These are phyloP conservation scores for Myxozyma monticola DNA, from an alignment of 805 yeast species.

Conservation along the genomic window DNA sequence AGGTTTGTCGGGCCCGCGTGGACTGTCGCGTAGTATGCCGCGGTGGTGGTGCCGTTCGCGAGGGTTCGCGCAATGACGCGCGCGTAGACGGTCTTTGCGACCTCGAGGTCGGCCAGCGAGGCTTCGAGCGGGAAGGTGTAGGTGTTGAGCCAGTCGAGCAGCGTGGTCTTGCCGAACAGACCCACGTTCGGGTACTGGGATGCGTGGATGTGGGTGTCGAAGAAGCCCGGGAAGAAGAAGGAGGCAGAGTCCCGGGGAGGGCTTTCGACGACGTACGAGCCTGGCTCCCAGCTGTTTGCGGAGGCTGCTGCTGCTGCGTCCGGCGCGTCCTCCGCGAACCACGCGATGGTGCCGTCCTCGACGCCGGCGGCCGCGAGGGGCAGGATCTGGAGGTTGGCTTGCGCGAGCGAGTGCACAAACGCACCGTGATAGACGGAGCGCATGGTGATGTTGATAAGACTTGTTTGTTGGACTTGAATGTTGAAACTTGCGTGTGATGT, in stretches of 20 bases:
- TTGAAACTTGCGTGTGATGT: background rate
- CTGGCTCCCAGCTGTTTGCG: conserved; percentile 26
- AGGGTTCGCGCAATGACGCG: conserved; percentile 71
- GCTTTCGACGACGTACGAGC: conserved; percentile 10
- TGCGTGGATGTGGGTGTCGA: conserved; percentile 83
- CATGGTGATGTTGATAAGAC: conserved; percentile 1
- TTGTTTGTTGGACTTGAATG: background rate
- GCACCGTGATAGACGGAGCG: conserved; percentile 50
- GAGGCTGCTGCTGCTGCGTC: conserved; percentile 38
- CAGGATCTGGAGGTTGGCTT: conserved; percentile 58
- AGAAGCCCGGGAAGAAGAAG: conserved; percentile 80
- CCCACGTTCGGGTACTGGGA: conserved; percentile 82
- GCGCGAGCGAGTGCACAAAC: conserved; percentile 66
- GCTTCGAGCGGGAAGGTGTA: conserved; percentile 91
- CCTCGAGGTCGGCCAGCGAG: conserved; percentile 52
- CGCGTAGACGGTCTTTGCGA: conserved; percentile 64
- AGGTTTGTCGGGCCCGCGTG: conserved; percentile 73
- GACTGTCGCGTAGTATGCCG: conserved; percentile 87
- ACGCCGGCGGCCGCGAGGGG: conserved; percentile 65
- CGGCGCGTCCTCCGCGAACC: conserved; percentile 33
- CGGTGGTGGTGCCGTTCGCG: conserved; percentile 83
- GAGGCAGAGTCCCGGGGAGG: conserved; percentile 6
- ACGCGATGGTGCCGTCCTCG: conserved; percentile 53
- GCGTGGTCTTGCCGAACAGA: conserved; percentile 78
- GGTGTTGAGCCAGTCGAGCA: conserved; percentile 82